These are phyloP conservation scores for Paracoccidioides lutzii DNA, from an alignment of 2,329 filamentous ascomycete species.

Conservation along the genomic window DNA sequence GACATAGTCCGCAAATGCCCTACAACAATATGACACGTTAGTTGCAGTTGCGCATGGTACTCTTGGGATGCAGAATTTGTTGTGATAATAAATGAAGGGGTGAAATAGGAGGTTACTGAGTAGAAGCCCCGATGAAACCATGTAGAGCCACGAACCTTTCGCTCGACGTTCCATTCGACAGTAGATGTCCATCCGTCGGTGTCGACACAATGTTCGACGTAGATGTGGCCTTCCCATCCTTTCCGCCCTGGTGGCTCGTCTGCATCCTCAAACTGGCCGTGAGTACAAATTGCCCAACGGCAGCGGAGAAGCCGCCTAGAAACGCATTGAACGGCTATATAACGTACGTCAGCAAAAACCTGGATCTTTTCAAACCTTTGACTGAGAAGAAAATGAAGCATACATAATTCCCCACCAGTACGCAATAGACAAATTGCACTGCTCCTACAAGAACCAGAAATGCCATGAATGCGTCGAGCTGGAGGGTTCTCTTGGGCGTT, in stretches of 20 bases:
- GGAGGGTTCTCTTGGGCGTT: slow-evolving; percentile 81
- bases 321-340: slow-evolving; percentile 93
- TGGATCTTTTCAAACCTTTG: background rate
- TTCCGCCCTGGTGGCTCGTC: slow-evolving; percentile 56
- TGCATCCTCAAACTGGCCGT: slow-evolving; percentile 86
- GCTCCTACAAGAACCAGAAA: slow-evolving; percentile 76
- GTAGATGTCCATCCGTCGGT: slow-evolving; percentile 7
- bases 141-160: slow-evolving; percentile 24
- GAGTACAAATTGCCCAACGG: slow-evolving; percentile 93
- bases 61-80: background rate
- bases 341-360: background rate
- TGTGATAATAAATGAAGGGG: background rate
- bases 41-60: background rate
- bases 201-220: slow-evolving; percentile 1
- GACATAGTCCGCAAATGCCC: slow-evolving; percentile 91
- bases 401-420: slow-evolving; percentile 89
- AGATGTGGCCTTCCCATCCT: slow-evolving; percentile 28
- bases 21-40: slow-evolving; percentile 24
- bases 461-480: slow-evolving; percentile 79
- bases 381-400: slow-evolving; percentile 26
- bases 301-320: slow-evolving; percentile 83
- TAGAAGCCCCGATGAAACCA: background rate
- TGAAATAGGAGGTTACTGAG: background rate
- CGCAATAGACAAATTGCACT: slow-evolving; percentile 89
- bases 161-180: slow-evolving; percentile 19